Evolutionary conservation across 1,284 basidiomycete genomes (phyloP), one percentile per base, ranked within the genome.

Genomic region (Agroathelia rolfsii): DNA sequence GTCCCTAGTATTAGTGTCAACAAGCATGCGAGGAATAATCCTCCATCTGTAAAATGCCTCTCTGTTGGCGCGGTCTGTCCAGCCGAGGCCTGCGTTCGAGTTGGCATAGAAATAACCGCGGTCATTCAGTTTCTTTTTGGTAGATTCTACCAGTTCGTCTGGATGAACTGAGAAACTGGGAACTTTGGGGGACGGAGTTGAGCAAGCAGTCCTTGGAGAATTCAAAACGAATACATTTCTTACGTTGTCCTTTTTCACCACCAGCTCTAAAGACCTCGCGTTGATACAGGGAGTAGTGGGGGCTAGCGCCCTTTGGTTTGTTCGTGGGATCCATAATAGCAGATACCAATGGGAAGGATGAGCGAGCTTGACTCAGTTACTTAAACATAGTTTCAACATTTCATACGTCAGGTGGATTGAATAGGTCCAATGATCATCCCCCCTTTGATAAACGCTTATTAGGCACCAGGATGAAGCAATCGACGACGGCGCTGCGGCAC

Each of bases 21-120:
- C 68, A n/a, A 72, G 60, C 56, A 73, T 68, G 10, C 67, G 59
- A 7, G 73, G 72, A 8, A 76, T 52, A 42, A 76, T 73, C 13
- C 62, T 55, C 60, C 61, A 69, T 20, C 52, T 47, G 40, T 67
- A 69, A 50, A 69, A 70, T 0, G 67, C 62, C 43, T 68, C 63
- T 31, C 64, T 55, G 47, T 76, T 74, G 0, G 69, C 67, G 32
- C 57, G 52, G 48, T 72, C 64, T 0, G 72, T 74, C 62, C 66
- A 69, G 24, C 66, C 66, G 2, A 72, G 42, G 0, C 71, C 70
- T 3, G 72, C 71, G 41, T 75, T 72, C 4, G 69, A 71, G 48
- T 64, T 66, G 4, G 70, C 70, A 40, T 73, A 73, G 36, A 65
- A 65, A 49, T 68, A 73, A 3, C 60, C 66, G 24, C 68, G 59